Evolutionary conservation across 2,329 filamentous ascomycete species (phyloP).

Genomic region (Tolypocladium album): DNA sequence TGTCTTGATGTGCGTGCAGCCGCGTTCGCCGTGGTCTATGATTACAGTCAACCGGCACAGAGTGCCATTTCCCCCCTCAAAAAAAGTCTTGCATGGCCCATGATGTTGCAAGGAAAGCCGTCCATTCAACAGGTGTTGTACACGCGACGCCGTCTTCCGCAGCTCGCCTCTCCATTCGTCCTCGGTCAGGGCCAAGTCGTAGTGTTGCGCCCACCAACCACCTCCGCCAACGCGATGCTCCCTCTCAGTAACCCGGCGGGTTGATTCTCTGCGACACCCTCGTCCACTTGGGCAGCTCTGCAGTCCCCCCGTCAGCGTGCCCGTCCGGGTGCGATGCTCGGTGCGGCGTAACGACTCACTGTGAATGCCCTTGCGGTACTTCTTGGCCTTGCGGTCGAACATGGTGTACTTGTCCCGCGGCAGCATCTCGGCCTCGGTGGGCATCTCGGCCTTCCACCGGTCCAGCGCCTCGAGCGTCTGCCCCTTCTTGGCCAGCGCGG

Average conservation of each 20-base stretch:
- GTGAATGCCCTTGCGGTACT: constrained; percentile 93
- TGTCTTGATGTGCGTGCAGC: constrained; percentile 1
- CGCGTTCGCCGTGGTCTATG: constrained; percentile 8
- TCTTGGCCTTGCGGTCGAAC: constrained; percentile 92
- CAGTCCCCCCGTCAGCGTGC: constrained; percentile 8
- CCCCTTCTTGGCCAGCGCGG: constrained; percentile 64
- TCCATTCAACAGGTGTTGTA: constrained; percentile 15
- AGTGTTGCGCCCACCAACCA: not conserved
- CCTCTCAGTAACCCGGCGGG: constrained; percentile 74
- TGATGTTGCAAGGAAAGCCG: constrained; percentile 2
- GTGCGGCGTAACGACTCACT: constrained; percentile 48
- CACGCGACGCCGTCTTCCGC: constrained; percentile 8
- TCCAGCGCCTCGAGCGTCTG: constrained; percentile 68
- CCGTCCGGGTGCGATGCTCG: not conserved
- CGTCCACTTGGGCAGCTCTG: constrained; percentile 86
- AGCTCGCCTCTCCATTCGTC: not conserved
- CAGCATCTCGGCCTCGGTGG: constrained; percentile 88
- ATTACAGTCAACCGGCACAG: constrained; percentile 7
- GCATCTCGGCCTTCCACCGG: constrained; percentile 93
- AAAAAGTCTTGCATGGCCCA: not conserved
- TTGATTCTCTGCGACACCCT: constrained; percentile 89
- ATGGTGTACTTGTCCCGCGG: constrained; percentile 96
- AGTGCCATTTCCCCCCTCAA: not conserved
- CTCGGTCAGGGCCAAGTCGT: not conserved
- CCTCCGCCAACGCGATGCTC: not conserved